Base-by-base conservation (phyloP, 257 asterid species). In the Henckelia pumila region DNA sequence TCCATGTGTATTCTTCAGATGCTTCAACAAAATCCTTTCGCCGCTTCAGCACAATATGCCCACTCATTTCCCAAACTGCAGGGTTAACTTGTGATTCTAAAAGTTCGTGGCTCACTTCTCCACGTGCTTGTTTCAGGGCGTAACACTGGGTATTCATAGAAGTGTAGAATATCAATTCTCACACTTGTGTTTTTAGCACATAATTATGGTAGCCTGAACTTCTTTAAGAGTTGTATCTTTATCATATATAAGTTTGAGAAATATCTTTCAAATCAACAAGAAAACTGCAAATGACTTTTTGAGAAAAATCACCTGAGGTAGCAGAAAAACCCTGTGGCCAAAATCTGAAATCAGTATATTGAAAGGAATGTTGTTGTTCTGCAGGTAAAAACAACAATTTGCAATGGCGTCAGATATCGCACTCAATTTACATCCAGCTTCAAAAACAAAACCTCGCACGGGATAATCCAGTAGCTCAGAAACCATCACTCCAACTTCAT, bases 61-160 rank as follows among this genome's bases (percentile, higher is more conserved):
- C 96, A 61, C 88, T 80, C 19, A 89, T 85, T 78, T 89, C 92
- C 95, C 95, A 89, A 50, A 83, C 89, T 29, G 89, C 96, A 0
- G 95, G 96, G 61, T 89, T 89, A 75, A 86, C 92, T 75, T 83
- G 87, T 72, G 92, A 85, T 59, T 83, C 84, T 44, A 85, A 71
- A 37, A 83, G 79, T 78, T 82, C 84, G 37, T 67, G 78, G 74
- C 64, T 77, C 60, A 83, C 95, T 78, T 82, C 80, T 65, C 86
- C 92, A 8, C 76, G 77, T 4, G 96, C 95, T 65, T 82, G 95
- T 64, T 79, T 89, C 84, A 80, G 86, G 30, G 88, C 90, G 64
- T 83, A 87, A 66, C 90, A 86, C 95, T 85, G 77, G 56, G 56
- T 25, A 21, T 73, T 6, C 56, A 70, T 25, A 61, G 66, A 50